A percentile compares a stretch with the other conserved stretches of the same genome.
phyloP scores from a whole-genome alignment of 1,284 basidiomycete species.

The Pulveroboletus sp. region DNA sequence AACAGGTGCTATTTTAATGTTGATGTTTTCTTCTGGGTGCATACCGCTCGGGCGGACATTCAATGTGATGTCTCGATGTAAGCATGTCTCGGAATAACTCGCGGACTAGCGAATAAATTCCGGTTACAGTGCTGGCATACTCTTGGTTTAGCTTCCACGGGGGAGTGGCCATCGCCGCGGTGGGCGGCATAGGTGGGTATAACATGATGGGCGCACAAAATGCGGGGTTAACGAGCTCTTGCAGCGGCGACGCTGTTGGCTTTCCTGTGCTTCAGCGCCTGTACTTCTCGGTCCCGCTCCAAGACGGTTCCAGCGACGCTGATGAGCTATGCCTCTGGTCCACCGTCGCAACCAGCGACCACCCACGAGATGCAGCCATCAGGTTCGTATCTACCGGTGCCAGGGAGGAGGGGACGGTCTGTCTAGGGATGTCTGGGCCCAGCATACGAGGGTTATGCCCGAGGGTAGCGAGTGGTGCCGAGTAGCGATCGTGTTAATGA shows the following conservation, averaged over 20 bases:
- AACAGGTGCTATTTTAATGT: conserved; percentile 6
- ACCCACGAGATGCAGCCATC: no score
- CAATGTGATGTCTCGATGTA: conserved; percentile 10
- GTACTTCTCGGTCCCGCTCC: no score
- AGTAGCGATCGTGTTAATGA: no score
- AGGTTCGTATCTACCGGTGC: no score
- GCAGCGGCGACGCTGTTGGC: conserved; percentile 10
- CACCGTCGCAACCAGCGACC: no score
- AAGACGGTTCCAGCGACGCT: no score
- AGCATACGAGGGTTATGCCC: no score
- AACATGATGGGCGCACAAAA: not conserved
- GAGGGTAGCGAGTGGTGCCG: no score
- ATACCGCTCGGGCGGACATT: conserved; percentile 15
- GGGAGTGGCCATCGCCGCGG: not conserved
- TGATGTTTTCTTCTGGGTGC: conserved; percentile 11
- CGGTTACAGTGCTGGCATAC: conserved; percentile 5
- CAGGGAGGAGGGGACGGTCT: no score
- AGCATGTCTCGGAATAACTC: not conserved
- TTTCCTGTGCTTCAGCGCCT: no score
- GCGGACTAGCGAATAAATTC: not conserved
- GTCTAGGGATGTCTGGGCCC: no score
- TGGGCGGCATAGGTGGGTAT: conserved; percentile 6
- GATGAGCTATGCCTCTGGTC: no score
- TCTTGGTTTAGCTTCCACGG: conserved; percentile 8
- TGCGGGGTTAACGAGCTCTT: not conserved